phyloP scores from a whole-genome alignment of 164 flowering plant genomes.

The Stephania yunnanensis region DNA sequence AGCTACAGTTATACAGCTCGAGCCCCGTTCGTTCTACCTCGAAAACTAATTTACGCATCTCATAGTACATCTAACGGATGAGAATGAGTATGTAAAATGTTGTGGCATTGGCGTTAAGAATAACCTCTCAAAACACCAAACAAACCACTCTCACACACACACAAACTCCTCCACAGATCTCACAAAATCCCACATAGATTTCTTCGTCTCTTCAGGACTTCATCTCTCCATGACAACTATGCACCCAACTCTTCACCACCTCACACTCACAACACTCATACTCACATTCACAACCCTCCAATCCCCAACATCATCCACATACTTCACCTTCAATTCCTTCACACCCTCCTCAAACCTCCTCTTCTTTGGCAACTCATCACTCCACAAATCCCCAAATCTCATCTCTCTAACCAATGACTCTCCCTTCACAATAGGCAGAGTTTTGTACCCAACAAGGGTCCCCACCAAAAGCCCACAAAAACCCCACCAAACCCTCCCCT shows the following conservation, averaged over 20 bases:
- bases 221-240: constrained; percentile 12
- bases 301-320: constrained; percentile 20
- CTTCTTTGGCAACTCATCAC: constrained; percentile 37
- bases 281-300: constrained; percentile 6
- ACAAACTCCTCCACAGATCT: neutral
- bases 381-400: constrained; percentile 25
- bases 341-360: constrained; percentile 23
- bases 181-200: neutral
- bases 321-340: constrained; percentile 56
- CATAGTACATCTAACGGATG: too few relatives aligned
- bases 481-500: constrained; percentile 36
- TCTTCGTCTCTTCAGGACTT: neutral
- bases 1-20: too few relatives aligned
- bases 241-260: constrained; percentile 7
- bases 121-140: too few relatives aligned
- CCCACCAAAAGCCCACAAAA: constrained; percentile 26
- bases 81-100: too few relatives aligned
- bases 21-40: too few relatives aligned
- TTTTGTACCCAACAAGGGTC: constrained; percentile 38
- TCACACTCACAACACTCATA: constrained; percentile 3
- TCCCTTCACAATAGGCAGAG: constrained; percentile 44
- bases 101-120: too few relatives aligned
- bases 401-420: constrained; percentile 41
- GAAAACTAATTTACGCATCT: too few relatives aligned
- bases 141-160: too few relatives aligned